Evolutionary conservation across 768 basidiomycete genomes (phyloP).

Genomic region (Hebeloma cylindrosporum): DNA sequence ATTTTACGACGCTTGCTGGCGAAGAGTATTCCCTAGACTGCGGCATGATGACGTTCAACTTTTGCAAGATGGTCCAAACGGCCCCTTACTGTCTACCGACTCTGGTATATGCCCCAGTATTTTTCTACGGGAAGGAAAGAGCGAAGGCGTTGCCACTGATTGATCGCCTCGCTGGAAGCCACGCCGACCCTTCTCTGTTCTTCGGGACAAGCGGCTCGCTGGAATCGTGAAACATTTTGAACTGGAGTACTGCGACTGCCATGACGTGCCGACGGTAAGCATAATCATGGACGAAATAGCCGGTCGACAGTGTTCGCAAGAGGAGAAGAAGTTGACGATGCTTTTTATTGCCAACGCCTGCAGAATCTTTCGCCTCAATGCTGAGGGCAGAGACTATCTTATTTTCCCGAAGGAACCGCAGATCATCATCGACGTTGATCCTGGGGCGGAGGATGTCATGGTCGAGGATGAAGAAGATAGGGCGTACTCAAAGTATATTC

Average conservation of each 20-base stretch:
- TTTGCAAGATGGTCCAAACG: constrained; percentile 19
- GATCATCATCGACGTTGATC: constrained; percentile 25
- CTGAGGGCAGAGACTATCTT: constrained; percentile 11
- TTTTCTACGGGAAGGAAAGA: constrained; percentile 22
- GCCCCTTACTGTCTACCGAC: constrained; percentile 10
- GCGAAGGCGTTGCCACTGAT: constrained; percentile 11
- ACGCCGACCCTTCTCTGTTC: constrained; percentile 27
- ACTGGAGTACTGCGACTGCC: constrained; percentile 6
- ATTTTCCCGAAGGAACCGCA: constrained; percentile 24
- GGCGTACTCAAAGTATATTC: constrained; percentile 26
- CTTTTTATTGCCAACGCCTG: constrained; percentile 11
- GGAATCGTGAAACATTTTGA: constrained; percentile 17
- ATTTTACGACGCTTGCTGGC: constrained; percentile 43
- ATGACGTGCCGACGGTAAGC: constrained; percentile 16
- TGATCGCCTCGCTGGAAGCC: constrained; percentile 8
- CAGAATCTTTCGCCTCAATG: background rate
- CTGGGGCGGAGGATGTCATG: constrained; percentile 19
- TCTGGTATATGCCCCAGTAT: constrained; percentile 23
- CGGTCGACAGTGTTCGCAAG: constrained; percentile 17
- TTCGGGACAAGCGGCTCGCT: constrained; percentile 27
- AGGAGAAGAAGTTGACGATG: constrained; percentile 24
- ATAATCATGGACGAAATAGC: constrained; percentile 33
- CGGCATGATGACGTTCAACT: constrained; percentile 44
- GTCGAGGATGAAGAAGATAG: constrained; percentile 15
- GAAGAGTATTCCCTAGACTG: constrained; percentile 42